Conservation (phyloP, 179 eudicot genomes). For the Gypsophila paniculata region DNA sequence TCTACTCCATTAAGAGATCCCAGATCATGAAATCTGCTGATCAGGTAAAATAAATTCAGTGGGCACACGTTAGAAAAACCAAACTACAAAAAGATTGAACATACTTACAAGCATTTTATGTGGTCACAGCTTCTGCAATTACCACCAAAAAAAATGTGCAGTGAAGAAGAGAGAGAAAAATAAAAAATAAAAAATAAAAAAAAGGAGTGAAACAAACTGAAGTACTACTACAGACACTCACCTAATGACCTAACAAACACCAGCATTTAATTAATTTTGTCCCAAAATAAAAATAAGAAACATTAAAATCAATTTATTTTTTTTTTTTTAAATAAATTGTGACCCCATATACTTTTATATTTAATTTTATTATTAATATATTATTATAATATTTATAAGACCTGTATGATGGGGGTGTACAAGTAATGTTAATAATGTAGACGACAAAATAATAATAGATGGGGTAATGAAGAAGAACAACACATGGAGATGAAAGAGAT, state of each 20-base stretch:
- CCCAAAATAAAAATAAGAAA: neutral
- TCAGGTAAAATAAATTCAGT: neutral
- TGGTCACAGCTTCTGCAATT: conserved; percentile 34
- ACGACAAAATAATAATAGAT: conserved; percentile 37
- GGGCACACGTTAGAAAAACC: conserved; percentile 4
- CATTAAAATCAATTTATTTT: conserved; percentile 8
- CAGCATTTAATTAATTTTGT: conserved; percentile 21
- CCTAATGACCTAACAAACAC: conserved; percentile 43
- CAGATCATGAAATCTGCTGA: conserved; percentile 31
- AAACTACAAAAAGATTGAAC: conserved; percentile 28
- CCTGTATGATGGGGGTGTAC: conserved; percentile 21
- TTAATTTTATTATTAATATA: no score
- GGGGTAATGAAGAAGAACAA: conserved; percentile 23
- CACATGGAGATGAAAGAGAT: neutral
- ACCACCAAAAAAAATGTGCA: conserved; percentile 11
- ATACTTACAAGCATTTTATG: conserved; percentile 58
- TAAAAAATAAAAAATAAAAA: conserved; percentile 10
- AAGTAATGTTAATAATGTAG: conserved; percentile 30
- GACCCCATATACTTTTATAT: neutral
- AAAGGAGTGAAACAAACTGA: conserved; percentile 24
- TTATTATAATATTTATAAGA: neutral
- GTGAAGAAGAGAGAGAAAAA: conserved; percentile 18
- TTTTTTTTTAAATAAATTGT: neutral
- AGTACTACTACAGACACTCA: conserved; percentile 32
- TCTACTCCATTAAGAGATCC: conserved; percentile 22